Percentiles rank a stretch among this genome's conserved stretches.
Conservation (phyloP, 768 basidiomycete genomes). For the Termitomyces titanicus region DNA sequence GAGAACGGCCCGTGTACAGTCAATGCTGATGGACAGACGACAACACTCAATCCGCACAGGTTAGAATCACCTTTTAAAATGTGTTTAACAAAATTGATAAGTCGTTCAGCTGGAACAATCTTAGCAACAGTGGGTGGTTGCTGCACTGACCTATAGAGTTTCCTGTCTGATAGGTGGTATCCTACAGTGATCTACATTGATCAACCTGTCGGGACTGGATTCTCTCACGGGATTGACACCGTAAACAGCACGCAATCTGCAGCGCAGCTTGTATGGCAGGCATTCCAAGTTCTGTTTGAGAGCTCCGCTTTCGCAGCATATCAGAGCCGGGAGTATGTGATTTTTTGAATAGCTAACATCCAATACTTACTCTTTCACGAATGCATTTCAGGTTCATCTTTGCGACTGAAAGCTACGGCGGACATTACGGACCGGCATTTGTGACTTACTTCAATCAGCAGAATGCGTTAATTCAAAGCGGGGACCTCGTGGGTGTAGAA, state of each 20-base stretch:
- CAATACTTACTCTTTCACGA: background rate
- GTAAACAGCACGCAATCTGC: conserved; percentile 59
- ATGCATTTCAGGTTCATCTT: conserved; percentile 48
- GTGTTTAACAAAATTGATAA: background rate
- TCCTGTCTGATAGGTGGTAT: background rate
- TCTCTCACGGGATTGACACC: conserved; percentile 53
- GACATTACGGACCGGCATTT: conserved; percentile 64
- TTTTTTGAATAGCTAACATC: background rate
- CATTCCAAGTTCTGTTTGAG: conserved; percentile 62
- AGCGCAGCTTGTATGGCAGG: conserved; percentile 56
- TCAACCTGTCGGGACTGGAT: conserved; percentile 65
- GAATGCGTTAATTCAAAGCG: conserved; percentile 46
- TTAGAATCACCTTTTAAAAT: conserved; percentile 13
- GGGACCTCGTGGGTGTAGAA: conserved; percentile 42
- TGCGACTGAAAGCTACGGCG: conserved; percentile 66
- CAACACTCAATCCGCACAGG: conserved; percentile 60
- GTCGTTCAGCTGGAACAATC: conserved; percentile 55
- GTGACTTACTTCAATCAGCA: conserved; percentile 64
- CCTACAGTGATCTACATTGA: conserved; percentile 66
- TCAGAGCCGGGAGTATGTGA: conserved; percentile 46
- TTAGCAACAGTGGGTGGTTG: conserved; percentile 53
- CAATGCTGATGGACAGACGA: conserved; percentile 48
- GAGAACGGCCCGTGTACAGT: conserved; percentile 66
- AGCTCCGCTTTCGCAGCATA: conserved; percentile 49
- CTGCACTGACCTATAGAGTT: background rate